Conservation (phyloP, 306 rosid genomes). For the Pachyrhizus erosus region DNA sequence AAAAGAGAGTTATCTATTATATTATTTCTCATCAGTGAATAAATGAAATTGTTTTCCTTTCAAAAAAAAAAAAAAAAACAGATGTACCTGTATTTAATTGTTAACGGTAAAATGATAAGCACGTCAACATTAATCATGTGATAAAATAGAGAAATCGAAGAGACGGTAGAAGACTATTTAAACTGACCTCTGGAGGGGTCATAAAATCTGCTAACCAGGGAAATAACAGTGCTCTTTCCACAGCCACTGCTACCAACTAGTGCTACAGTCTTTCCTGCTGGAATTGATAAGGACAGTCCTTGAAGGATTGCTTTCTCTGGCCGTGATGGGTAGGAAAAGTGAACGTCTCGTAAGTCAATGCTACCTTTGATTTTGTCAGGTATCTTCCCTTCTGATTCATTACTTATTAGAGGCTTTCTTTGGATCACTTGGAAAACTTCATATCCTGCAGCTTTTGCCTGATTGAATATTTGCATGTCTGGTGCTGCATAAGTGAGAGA, state of each 20-base stretch:
- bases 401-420: constrained; percentile 67
- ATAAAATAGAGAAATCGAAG: constrained; percentile 6
- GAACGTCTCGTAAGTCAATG: constrained; percentile 60
- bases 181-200: constrained; percentile 68
- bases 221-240: constrained; percentile 91
- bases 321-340: constrained; percentile 80
- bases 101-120: background rate
- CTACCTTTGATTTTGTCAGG: constrained; percentile 56
- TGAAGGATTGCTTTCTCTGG: constrained; percentile 70
- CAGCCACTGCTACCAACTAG: constrained; percentile 95
- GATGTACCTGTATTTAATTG: background rate
- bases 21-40: background rate
- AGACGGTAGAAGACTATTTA: background rate
- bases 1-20: background rate
- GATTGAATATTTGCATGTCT: constrained; percentile 87
- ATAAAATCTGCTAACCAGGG: constrained; percentile 78
- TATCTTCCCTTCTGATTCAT: constrained; percentile 53
- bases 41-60: background rate
- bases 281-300: constrained; percentile 74
- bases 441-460: constrained; percentile 88
- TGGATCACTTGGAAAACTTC: constrained; percentile 83
- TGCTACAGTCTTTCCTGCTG: constrained; percentile 80
- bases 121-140: background rate
- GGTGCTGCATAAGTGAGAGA: constrained; percentile 89
- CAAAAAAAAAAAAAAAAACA: background rate